These are phyloP conservation scores for Flaveria robusta DNA, from an alignment of 129 eudicot species.

Conservation along the genomic window DNA sequence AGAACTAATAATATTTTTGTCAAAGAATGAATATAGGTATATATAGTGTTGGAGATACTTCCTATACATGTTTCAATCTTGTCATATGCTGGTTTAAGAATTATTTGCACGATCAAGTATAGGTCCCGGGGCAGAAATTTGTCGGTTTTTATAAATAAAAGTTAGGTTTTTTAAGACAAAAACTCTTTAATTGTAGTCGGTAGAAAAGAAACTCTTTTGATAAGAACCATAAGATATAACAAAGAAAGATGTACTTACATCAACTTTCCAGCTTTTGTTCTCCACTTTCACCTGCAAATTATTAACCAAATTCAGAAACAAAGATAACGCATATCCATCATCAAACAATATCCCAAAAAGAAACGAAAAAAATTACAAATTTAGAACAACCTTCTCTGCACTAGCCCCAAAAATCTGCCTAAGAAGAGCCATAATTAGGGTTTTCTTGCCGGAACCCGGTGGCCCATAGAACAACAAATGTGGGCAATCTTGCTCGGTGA, in stretches of 20 bases:
- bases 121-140: too few species aligned
- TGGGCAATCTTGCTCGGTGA: conserved; percentile 94
- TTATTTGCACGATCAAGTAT: conserved; percentile 1
- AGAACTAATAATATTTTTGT: neutral
- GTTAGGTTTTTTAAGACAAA: too few species aligned
- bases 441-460: conserved; percentile 92
- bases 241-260: conserved; percentile 51
- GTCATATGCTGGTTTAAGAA: neutral
- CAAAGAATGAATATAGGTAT: neutral
- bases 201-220: too few species aligned
- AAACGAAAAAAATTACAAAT: neutral
- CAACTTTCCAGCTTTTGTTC: conserved; percentile 84
- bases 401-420: conserved; percentile 94
- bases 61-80: neutral
- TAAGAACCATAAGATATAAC: neutral
- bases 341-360: neutral
- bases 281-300: conserved; percentile 81
- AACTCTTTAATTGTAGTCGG: too few species aligned
- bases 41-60: too few species aligned
- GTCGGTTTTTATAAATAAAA: too few species aligned
- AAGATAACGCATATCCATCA: neutral
- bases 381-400: conserved; percentile 65
- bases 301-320: conserved; percentile 23
- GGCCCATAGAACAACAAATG: conserved; percentile 92
- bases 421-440: conserved; percentile 95